Conservation (phyloP, 345 rosid species). For the Populus tremula region DNA sequence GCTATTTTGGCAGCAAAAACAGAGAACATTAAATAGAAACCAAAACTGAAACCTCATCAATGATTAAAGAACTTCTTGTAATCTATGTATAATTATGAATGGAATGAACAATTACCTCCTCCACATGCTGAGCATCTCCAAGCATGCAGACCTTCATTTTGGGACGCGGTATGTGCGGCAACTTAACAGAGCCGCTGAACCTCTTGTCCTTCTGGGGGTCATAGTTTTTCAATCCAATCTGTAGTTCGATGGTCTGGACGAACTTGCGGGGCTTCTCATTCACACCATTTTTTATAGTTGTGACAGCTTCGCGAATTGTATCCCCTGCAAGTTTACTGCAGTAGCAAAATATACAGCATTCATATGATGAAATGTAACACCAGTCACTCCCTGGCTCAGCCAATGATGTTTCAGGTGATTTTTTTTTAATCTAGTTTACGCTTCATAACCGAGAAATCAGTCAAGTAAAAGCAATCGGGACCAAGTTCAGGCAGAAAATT, state of each 20-base stretch:
- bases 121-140: slow-evolving; percentile 93
- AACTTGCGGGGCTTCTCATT: slow-evolving; percentile 73
- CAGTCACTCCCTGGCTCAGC: no score
- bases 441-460: no score
- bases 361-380: neutral
- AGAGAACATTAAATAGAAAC: no score
- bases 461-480: no score
- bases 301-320: slow-evolving; percentile 76
- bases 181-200: slow-evolving; percentile 85
- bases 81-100: neutral
- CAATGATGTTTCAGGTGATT: no score
- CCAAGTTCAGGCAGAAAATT: no score
- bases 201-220: slow-evolving; percentile 95
- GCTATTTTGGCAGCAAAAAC: no score
- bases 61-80: neutral
- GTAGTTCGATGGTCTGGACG: slow-evolving; percentile 85
- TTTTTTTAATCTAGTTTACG: no score
- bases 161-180: slow-evolving; percentile 92
- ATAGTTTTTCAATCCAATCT: slow-evolving; percentile 92
- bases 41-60: neutral
- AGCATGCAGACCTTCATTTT: slow-evolving; percentile 97
- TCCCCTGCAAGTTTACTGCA: slow-evolving; percentile 93
- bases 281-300: slow-evolving; percentile 43
- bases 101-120: slow-evolving; percentile 49
- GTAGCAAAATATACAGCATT: neutral